phyloP scores from a whole-genome alignment of 768 basidiomycete genomes.

The Boletus sp. region DNA sequence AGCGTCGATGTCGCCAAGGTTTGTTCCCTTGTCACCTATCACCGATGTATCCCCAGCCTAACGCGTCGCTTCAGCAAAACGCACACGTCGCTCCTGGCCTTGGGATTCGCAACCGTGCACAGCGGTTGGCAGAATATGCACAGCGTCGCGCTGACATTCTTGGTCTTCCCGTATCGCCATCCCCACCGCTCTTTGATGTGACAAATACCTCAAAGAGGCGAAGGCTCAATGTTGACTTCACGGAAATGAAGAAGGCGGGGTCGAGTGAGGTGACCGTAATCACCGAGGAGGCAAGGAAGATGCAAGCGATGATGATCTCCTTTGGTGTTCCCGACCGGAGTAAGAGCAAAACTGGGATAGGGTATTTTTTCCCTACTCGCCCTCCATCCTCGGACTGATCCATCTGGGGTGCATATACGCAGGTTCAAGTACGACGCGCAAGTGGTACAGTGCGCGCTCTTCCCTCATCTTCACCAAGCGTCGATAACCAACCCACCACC shows the following conservation, averaged over 20 bases:
- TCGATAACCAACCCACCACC: constrained; percentile 15
- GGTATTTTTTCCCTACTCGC: constrained; percentile 34
- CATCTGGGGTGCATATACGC: not conserved
- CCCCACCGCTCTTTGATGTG: constrained; percentile 31
- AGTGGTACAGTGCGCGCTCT: constrained; percentile 42
- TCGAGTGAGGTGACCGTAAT: constrained; percentile 21
- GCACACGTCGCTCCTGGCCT: constrained; percentile 53
- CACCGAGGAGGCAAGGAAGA: constrained; percentile 38
- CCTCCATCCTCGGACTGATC: not conserved
- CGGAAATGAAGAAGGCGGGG: constrained; percentile 19
- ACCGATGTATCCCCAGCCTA: not conserved
- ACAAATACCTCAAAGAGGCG: constrained; percentile 35
- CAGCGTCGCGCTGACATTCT: constrained; percentile 53
- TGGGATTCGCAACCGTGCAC: constrained; percentile 57
- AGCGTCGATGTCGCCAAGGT: constrained; percentile 64
- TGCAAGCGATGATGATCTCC: constrained; percentile 46
- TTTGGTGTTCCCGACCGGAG: constrained; percentile 38
- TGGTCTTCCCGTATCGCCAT: constrained; percentile 23
- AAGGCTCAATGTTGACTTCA: constrained; percentile 24
- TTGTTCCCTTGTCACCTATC: constrained; percentile 21
- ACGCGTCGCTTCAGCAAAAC: constrained; percentile 38
- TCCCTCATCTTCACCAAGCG: constrained; percentile 33
- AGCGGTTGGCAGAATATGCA: constrained; percentile 65
- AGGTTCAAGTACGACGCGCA: constrained; percentile 55
- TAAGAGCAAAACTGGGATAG: constrained; percentile 38